Evolutionary conservation across 2,329 filamentous ascomycete genomes (phyloP), one percentile per base, ranked within the genome.

Genomic region (Talaromyces rugulosus): DNA sequence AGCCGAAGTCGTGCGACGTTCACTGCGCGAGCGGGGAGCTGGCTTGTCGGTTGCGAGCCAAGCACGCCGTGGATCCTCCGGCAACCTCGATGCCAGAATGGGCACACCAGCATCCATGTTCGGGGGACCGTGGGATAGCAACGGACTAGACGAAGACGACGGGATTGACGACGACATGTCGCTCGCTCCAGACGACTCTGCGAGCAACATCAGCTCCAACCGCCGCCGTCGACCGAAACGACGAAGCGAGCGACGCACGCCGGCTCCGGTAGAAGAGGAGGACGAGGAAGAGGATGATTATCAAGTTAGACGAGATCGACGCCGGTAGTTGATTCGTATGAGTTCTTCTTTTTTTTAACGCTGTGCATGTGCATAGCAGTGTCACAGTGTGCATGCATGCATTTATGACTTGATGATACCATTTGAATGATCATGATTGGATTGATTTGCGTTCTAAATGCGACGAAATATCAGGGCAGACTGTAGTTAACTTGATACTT

Each of bases 21-120:
- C 89, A 0, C 82, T 98, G 5, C 89, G 93, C 5, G 90, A 95
- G 72, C 89, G 94, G 47, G 88, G 89, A 14, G 91, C 92, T 0
- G 93, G 91, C 1, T 80, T 98, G 4, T 85, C 79, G 0, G 72
- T 79, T 27, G 79, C 80, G 16, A 79, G 73, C 51, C 78, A 80
- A 66, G 74, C 75, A 56, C 75, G 80, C 5, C 73, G 78, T 34
- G 78, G 78, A 23, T 74, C 72, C 2, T 69, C 63, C 4, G 59
- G 58, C 12, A 63, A 63, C n/a, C 73, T 78, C 31, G 75, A 79
- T 66, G 75, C 77, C 4, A 72, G 77, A 31, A 64, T 79, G 44
- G 77, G 76, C 33, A 81, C 78, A 1, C 76, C 76, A 0, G 76
- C 76, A 1, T 77, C 74, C 28, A 70, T 68, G 0, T 66, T 68